Conservation (phyloP, 257 asterid genomes). For the Solanum stenotomum region DNA sequence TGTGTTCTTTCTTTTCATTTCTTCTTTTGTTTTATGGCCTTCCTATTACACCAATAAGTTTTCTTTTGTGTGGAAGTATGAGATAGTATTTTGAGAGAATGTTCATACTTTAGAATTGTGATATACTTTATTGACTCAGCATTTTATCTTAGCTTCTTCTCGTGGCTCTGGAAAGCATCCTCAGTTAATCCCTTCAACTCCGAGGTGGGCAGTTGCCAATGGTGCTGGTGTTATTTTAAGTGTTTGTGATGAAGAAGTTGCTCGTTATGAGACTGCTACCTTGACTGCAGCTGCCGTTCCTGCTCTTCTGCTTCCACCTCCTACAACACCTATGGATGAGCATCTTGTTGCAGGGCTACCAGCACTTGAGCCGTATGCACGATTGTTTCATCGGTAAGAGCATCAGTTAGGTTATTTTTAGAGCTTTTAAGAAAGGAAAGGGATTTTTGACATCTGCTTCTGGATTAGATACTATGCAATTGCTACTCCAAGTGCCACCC, state of each 20-base stretch:
- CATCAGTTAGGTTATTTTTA: neutral
- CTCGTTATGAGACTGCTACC: slow-evolving; percentile 94
- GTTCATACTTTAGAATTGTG: neutral
- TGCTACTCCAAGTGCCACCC: slow-evolving; percentile 99
- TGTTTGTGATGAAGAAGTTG: slow-evolving; percentile 97
- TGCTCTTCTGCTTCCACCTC: slow-evolving; percentile 98
- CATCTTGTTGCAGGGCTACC: slow-evolving; percentile 99
- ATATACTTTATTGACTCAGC: neutral
- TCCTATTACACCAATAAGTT: neutral
- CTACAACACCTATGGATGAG: slow-evolving; percentile 97
- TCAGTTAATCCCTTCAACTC: slow-evolving; percentile 91
- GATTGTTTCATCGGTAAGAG: slow-evolving; percentile 76
- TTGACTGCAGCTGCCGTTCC: slow-evolving; percentile 98
- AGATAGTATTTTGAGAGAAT: neutral
- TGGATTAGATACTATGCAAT: slow-evolving; percentile 79
- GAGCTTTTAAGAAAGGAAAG: neutral
- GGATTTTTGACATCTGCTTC: slow-evolving; percentile 10
- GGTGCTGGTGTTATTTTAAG: slow-evolving; percentile 99
- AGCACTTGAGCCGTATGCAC: slow-evolving; percentile 98
- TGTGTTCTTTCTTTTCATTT: neutral
- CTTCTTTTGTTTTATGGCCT: neutral
- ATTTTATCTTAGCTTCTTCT: slow-evolving; percentile 58
- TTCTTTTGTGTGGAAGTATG: neutral
- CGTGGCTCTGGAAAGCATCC: slow-evolving; percentile 99
- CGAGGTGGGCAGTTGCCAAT: slow-evolving; percentile 99